A percentile compares a stretch with the other conserved stretches of the same genome.
These are phyloP conservation scores for Russula vinacea DNA, from an alignment of 768 basidiomycete species.

Conservation along the genomic window DNA sequence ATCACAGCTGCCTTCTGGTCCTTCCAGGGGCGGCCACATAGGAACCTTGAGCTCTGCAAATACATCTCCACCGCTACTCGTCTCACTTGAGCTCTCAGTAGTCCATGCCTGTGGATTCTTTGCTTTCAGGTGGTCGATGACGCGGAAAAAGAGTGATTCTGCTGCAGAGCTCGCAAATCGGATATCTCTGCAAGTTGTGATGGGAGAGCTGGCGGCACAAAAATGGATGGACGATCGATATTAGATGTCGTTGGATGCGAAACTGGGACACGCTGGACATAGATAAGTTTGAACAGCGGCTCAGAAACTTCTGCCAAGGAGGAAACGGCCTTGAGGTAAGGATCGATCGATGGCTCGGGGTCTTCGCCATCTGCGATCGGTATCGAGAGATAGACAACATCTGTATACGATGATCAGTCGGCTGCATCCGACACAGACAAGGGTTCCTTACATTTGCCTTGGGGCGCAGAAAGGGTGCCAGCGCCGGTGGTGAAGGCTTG, in stretches of 20 bases:
- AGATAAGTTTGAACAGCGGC: conserved; percentile 25
- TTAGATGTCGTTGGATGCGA: background rate
- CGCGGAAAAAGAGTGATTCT: conserved; percentile 27
- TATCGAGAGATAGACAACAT: conserved; percentile 29
- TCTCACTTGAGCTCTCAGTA: background rate
- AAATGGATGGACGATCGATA: conserved; percentile 1
- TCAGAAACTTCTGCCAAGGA: conserved; percentile 19
- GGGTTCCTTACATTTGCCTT: conserved; percentile 59
- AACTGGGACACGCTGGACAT: conserved; percentile 13
- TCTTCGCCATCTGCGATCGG: conserved; percentile 22
- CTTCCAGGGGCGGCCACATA: conserved; percentile 27
- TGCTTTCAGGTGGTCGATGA: conserved; percentile 17
- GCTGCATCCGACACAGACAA: background rate
- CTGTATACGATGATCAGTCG: conserved; percentile 11
- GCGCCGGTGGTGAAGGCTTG: conserved; percentile 69
- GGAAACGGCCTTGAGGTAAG: conserved; percentile 33
- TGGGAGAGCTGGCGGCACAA: conserved; percentile 19
- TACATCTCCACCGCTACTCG: conserved; percentile 19
- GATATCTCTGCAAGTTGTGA: conserved; percentile 17
- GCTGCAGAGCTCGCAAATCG: conserved; percentile 26
- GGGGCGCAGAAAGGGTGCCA: conserved; percentile 69
- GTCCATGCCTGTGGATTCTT: conserved; percentile 21
- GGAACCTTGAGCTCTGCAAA: conserved; percentile 28
- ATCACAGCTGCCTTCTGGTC: conserved; percentile 10
- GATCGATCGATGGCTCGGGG: conserved; percentile 31